Base-by-base conservation (phyloP, 495 filamentous ascomycete genomes). In the Daldinia grandis region DNA sequence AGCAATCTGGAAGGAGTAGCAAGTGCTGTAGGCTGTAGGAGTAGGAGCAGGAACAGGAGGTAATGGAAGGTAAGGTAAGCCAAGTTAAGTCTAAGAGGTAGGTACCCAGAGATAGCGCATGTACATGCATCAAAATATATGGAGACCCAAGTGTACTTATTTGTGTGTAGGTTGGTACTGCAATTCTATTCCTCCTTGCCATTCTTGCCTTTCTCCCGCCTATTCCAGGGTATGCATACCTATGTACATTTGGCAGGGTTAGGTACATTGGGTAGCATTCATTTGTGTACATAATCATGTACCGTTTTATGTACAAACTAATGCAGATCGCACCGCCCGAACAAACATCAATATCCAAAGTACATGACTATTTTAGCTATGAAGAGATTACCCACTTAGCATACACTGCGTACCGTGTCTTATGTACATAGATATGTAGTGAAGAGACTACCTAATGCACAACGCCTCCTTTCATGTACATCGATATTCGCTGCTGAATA, bases 1-100 rank as follows among this genome's bases (percentile, higher is more conserved):
- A 54, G 56, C 27, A 54, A 44, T 42, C 49, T 60, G 64, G 57
- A 62, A 68, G 65, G 50, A 68, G 61, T 57, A 55, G 5, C 38
- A 40, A 40, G 38, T 40, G 19, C 42, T 47, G 49, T 53, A 53
- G 49, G 49, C 42, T 27, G 49, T 28, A 51, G 49, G 49, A 51
- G 49, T 25, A 51, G 49, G 49, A 53, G 49, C 24, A 53, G 24
- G 27, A 53, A 53, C 27, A 53, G 49, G 49, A 53, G 24, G 24
- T 53, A 53, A 49, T 30, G 28, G 49, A 53, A 53, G 49, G 49
- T 53, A 28, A 30, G 49, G 49, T 53, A 30, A 30, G 49, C 14
- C 30, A 53, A 17, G 49, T 27, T 53, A 30, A 30, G 49, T 24
- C 19, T 47, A 35, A 14, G n/a, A 38, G 4, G 5, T 47, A 47